Evolutionary conservation across 139 green algal genomes (phyloP), one percentile per base, ranked within the genome.

Genomic region (Trebouxia sp.): DNA sequence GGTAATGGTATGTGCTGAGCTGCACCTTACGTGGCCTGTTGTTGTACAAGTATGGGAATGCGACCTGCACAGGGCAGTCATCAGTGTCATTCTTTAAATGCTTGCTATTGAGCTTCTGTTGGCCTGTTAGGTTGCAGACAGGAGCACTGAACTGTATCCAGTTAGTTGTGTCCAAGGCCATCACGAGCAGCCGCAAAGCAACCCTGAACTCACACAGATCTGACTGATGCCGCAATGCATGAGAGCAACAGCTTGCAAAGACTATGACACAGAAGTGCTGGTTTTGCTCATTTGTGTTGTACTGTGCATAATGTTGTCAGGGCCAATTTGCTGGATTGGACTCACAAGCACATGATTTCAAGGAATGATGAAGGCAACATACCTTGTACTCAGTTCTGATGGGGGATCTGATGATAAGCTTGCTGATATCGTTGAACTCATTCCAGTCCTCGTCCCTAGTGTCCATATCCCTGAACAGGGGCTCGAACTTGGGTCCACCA

Each of bases 401-500:
- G 56, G 92, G 94, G 1, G 87, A 91, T 42, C 97, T 90, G 85
- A 99, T 99, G 92, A 99, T 99, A 82, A 99, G 94, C 94, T 99
- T 99, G 92, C 98, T 98, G 88, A 99, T 99, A 89, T 99, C 97
- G 86, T 99, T 99, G 91, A 99, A 99, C 92, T 99, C 97, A 86
- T 99, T 99, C 97, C 97, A 99, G 90, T 99, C 97, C 88, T 97
- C 70, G 78, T 97, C 94, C 10, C 92, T 85, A 48, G 91, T 93
- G 87, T 98, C 95, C 91, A 97, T 97, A 91, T 99, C 97, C 9
- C 95, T 86, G 91, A 95, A 99, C 69, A 99, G 88, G 30, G 97
- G 97, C 93, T 99, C 97, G 83, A 98, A 99, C 90, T 99, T 99
- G 83, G 97, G 97, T 2, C 97, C 97, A 1, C 97, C 97, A 30